These are phyloP conservation scores for Tetrapisispora iriomotensis DNA, from an alignment of 805 yeast genomes.

Conservation along the genomic window DNA sequence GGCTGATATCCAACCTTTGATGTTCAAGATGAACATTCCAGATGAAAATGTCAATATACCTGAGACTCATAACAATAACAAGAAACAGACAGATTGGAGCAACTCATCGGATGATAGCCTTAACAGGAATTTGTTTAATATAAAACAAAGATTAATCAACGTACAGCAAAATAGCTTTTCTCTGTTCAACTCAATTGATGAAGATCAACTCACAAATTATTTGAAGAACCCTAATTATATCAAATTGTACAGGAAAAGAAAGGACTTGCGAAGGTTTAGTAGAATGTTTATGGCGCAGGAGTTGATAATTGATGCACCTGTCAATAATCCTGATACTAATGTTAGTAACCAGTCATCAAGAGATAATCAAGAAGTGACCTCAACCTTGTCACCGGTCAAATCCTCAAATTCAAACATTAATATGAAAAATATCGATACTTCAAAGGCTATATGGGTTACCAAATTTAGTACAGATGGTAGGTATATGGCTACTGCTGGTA, in stretches of 20 bases:
- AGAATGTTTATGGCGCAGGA: slow-evolving; percentile 61
- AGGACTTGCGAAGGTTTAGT: slow-evolving; percentile 37
- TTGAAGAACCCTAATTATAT: slow-evolving; percentile 47
- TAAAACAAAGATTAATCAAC: background rate
- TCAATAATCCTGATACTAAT: background rate
- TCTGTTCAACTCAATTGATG: slow-evolving; percentile 21
- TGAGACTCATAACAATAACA: background rate
- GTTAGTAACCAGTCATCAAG: background rate
- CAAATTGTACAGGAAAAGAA: slow-evolving; percentile 38
- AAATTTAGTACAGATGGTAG: slow-evolving; percentile 73
- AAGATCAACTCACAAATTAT: slow-evolving; percentile 33
- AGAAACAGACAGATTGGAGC: background rate
- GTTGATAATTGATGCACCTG: slow-evolving; percentile 18
- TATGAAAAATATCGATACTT: slow-evolving; percentile 2
- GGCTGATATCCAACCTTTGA: slow-evolving; percentile 19
- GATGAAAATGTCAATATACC: background rate
- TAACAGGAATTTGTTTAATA: background rate
- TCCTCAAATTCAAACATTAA: background rate
- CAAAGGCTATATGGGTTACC: slow-evolving; percentile 56
- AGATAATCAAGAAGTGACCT: background rate
- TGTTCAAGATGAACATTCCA: slow-evolving; percentile 14
- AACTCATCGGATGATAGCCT: background rate
- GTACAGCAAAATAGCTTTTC: background rate
- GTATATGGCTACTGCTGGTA: slow-evolving; percentile 76
- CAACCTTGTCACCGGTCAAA: background rate